These are phyloP conservation scores for Sindora glabra DNA, from an alignment of 306 rosid species.

Conservation along the genomic window DNA sequence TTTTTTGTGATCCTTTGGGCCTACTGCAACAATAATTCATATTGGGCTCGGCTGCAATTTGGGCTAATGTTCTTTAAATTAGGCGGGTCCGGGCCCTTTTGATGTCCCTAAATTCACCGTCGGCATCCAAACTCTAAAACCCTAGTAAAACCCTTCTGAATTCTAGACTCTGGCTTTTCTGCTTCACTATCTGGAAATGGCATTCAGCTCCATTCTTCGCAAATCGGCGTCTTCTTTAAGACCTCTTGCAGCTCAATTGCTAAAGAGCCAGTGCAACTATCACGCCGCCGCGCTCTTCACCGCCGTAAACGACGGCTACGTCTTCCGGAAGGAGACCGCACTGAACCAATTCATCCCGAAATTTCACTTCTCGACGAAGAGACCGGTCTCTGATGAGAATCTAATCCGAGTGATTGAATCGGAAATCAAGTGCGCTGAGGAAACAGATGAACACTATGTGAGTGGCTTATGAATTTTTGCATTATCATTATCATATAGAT, in stretches of 20 bases:
- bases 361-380: slow-evolving; percentile 46
- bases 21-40: too few species aligned
- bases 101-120: too few species aligned
- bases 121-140: too few species aligned
- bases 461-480: slow-evolving; percentile 38
- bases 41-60: too few species aligned
- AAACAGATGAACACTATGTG: slow-evolving; percentile 41
- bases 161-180: neutral
- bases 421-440: slow-evolving; percentile 58
- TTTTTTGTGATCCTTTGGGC: too few species aligned
- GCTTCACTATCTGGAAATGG: slow-evolving; percentile 29
- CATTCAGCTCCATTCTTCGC: slow-evolving; percentile 56
- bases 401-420: slow-evolving; percentile 54
- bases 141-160: slow-evolving; percentile 29
- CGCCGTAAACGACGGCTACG: slow-evolving; percentile 33
- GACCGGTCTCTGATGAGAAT: slow-evolving; percentile 40
- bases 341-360: slow-evolving; percentile 13
- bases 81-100: too few species aligned
- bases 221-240: slow-evolving; percentile 46
- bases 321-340: too few species aligned
- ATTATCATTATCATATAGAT: neutral
- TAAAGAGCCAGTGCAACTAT: slow-evolving; percentile 26
- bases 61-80: too few species aligned
- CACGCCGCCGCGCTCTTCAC: slow-evolving; percentile 19
- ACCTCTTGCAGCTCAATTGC: slow-evolving; percentile 34